A percentile compares a stretch with the other conserved stretches of the same genome.
phyloP scores from a whole-genome alignment of 208 protist genomes.

The Trypanosoma platydactyli region DNA sequence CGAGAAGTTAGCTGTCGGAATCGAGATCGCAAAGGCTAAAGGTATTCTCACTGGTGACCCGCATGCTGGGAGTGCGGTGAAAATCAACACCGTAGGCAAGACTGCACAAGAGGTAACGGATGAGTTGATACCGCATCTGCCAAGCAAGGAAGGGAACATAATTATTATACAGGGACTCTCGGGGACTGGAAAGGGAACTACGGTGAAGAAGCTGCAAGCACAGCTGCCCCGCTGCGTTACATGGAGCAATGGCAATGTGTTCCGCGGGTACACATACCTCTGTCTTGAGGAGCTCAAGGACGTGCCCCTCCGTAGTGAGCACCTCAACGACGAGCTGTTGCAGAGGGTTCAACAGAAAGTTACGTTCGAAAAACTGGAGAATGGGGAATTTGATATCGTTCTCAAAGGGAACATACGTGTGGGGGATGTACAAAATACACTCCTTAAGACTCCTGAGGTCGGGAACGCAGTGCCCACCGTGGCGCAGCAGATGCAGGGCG shows the following conservation, averaged over 20 bases:
- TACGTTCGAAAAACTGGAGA: slow-evolving; percentile 53
- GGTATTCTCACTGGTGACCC: slow-evolving; percentile 58
- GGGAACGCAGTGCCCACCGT: slow-evolving; percentile 81
- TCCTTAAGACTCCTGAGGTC: slow-evolving; percentile 82
- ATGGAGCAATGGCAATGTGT: slow-evolving; percentile 94
- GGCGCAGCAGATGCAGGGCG: slow-evolving; percentile 89
- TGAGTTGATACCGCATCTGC: slow-evolving; percentile 61
- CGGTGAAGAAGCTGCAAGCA: slow-evolving; percentile 70
- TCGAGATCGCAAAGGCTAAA: slow-evolving; percentile 66
- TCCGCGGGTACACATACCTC: slow-evolving; percentile 89
- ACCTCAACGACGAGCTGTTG: slow-evolving; percentile 64
- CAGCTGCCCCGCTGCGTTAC: slow-evolving; percentile 76
- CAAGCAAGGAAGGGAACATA: slow-evolving; percentile 69
- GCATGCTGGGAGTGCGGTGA: slow-evolving; percentile 25
- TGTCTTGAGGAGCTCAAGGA: slow-evolving; percentile 64
- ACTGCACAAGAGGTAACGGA: slow-evolving; percentile 79
- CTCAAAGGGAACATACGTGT: slow-evolving; percentile 70
- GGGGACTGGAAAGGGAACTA: slow-evolving; percentile 92
- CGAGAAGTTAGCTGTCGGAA: slow-evolving; percentile 84
- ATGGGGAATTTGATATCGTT: slow-evolving; percentile 64
- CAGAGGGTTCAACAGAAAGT: slow-evolving; percentile 57
- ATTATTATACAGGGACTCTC: slow-evolving; percentile 90
- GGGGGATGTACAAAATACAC: slow-evolving; percentile 85
- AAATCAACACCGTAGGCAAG: slow-evolving; percentile 72
- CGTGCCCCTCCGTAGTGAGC: slow-evolving; percentile 46